These are phyloP conservation scores for Aegilops bicornis DNA, from an alignment of 176 grass and related monocot genomes.

Conservation along the genomic window DNA sequence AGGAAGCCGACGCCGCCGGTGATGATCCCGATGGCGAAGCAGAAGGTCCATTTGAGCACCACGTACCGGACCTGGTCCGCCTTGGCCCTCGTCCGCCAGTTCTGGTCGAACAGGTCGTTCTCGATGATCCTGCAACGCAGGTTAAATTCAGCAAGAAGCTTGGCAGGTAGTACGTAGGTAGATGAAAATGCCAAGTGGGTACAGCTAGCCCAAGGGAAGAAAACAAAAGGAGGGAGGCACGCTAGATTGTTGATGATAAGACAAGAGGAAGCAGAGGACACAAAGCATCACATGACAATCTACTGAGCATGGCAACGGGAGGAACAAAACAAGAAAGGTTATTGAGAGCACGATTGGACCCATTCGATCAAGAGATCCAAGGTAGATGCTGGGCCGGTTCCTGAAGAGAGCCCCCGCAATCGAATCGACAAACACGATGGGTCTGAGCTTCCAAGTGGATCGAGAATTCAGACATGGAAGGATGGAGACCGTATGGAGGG, in stretches of 20 bases:
- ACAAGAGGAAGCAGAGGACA: background rate
- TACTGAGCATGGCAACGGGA: background rate
- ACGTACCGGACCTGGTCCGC: conserved; percentile 64
- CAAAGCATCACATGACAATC: background rate
- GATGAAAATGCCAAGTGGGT: background rate
- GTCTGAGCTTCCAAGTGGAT: too few relatives aligned
- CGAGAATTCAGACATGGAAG: background rate
- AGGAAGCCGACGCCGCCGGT: conserved; percentile 65
- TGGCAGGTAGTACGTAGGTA: background rate
- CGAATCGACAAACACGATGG: too few relatives aligned
- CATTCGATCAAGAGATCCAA: background rate
- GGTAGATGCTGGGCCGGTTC: background rate
- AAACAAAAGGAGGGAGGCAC: background rate
- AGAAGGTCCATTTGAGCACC: conserved; percentile 89
- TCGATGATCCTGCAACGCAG: conserved; percentile 61
- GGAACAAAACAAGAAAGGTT: background rate
- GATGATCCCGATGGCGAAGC: conserved; percentile 70
- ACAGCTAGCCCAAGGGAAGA: background rate
- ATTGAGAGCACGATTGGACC: background rate
- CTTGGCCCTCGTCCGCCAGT: conserved; percentile 73
- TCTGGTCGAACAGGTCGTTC: conserved; percentile 90
- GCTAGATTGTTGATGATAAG: background rate
- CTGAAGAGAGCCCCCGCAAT: too few relatives aligned
- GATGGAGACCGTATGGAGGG: too few relatives aligned
- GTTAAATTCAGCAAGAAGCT: background rate